phyloP scores from a whole-genome alignment of 495 filamentous ascomycete species.

The Penicillium tannophilum region DNA sequence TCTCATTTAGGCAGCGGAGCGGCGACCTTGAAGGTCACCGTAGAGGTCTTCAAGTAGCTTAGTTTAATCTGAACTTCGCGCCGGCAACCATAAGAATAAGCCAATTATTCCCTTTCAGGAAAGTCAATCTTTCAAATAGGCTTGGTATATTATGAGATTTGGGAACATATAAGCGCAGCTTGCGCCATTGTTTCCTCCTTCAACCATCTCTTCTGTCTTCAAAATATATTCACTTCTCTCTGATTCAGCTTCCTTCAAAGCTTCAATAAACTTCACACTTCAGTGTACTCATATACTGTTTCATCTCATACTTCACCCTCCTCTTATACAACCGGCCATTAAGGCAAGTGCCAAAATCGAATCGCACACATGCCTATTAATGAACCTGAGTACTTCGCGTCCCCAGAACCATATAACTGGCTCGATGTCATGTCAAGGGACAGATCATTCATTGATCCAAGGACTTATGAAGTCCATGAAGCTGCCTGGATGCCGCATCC shows the following conservation, averaged over 20 bases:
- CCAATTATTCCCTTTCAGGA: neutral
- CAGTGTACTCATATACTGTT: neutral
- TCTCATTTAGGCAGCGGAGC: neutral
- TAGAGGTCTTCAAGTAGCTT: neutral
- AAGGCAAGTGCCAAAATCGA: neutral
- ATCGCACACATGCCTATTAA: neutral
- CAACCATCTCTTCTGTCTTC: too few relatives aligned
- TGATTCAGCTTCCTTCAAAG: neutral
- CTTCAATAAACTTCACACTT: neutral
- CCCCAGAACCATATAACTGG: constrained; percentile 7
- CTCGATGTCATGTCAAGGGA: constrained; percentile 15
- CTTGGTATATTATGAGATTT: neutral
- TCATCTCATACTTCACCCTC: neutral
- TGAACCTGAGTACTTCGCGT: neutral
- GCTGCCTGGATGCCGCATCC: neutral
- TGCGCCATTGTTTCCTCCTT: too few relatives aligned
- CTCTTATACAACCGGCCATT: neutral
- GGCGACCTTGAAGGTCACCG: neutral
- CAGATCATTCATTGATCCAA: constrained; percentile 12
- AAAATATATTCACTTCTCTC: neutral
- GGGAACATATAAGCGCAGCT: neutral
- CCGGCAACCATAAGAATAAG: neutral
- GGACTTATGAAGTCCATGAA: constrained; percentile 11
- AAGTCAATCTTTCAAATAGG: neutral
- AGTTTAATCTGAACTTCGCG: neutral